A percentile compares a stretch with the other conserved stretches of the same genome.
Evolutionary conservation across 2,329 filamentous ascomycete species (phyloP).

Genomic region (Colletotrichum sp.): DNA sequence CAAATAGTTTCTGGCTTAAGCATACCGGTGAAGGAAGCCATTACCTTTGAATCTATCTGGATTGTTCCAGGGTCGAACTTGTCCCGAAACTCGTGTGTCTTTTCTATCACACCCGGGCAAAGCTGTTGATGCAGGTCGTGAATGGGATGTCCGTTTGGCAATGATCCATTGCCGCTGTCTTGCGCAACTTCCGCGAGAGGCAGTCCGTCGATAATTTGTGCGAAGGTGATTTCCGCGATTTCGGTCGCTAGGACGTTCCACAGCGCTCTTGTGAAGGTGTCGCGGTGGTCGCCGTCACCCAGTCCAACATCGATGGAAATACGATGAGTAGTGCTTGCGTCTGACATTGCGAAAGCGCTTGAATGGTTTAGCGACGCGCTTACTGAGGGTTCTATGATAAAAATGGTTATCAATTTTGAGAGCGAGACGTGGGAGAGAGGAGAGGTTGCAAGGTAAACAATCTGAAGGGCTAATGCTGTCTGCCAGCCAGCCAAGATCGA

Average conservation of each 20-base stretch:
- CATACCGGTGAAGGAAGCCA: rapidly evolving
- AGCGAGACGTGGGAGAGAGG: background rate
- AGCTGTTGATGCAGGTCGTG: background rate
- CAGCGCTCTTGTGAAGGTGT: background rate
- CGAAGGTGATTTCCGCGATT: background rate
- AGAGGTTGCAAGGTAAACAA: background rate
- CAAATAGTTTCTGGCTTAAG: background rate
- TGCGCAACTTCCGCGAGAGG: background rate
- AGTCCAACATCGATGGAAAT: background rate
- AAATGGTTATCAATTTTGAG: background rate
- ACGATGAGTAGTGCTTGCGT: background rate
- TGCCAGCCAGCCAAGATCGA: background rate
- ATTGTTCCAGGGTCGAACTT: background rate
- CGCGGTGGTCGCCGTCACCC: background rate
- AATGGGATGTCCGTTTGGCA: background rate
- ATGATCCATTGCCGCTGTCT: background rate
- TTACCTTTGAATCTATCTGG: background rate
- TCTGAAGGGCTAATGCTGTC: background rate
- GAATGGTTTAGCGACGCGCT: background rate
- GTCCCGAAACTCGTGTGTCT: background rate
- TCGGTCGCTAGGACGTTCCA: background rate
- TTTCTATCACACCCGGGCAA: background rate
- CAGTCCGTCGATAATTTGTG: background rate
- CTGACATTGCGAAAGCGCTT: background rate
- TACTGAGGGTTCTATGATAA: background rate